Evolutionary conservation across 805 yeast species (phyloP), one percentile per base, ranked within the genome.

Genomic region (Candida hungchunana): DNA sequence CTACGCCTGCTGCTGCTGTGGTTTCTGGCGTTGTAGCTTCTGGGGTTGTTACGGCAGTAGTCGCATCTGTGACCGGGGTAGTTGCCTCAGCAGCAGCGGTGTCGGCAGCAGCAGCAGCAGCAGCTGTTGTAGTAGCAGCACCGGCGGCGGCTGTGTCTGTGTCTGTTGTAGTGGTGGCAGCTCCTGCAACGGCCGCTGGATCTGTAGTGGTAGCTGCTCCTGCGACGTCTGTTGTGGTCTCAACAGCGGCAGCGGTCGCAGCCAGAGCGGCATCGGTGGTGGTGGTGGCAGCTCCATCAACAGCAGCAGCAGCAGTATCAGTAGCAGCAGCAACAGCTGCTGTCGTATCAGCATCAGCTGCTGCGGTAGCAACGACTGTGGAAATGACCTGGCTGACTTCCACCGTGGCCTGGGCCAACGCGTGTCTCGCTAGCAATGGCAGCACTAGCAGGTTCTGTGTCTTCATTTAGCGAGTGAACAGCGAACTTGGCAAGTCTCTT

Each of bases 91-190:
- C 32, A 6, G 25, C 26, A 15, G 15, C 33, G 6, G 21, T 4
- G 5, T 26, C 14, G n/a, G 10, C 26, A 11, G 24, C 35, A 7
- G 44, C 46, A 16, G 46, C 38, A 9, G 51, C 51, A 17, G 51
- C 60, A 8, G 44, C 52, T 9, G 38, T 31, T 21, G 51, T 22
- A 10, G 31, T 17, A 12, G 14, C 35, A 23, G 33, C 32, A n/a
- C 32, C 32, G 5, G 32, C 18, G 13, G 40, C n/a, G 5, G 34
- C 34, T 18, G 32, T 18, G 4, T 31, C 23, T 44, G 43, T 38
- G 37, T 55, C 51, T 24, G 33, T 36, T 29, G 55, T 45, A 27
- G 34, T 38, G n/a, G 44, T 30, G n/a, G 40, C 46, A 13, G 45
- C 41, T 6, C 46, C 25, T 17, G 51, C 43, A 18, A 49, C 28